Evolutionary conservation across 2,329 filamentous ascomycete species (phyloP).

Genomic region (Aspergillus fumigatus): DNA sequence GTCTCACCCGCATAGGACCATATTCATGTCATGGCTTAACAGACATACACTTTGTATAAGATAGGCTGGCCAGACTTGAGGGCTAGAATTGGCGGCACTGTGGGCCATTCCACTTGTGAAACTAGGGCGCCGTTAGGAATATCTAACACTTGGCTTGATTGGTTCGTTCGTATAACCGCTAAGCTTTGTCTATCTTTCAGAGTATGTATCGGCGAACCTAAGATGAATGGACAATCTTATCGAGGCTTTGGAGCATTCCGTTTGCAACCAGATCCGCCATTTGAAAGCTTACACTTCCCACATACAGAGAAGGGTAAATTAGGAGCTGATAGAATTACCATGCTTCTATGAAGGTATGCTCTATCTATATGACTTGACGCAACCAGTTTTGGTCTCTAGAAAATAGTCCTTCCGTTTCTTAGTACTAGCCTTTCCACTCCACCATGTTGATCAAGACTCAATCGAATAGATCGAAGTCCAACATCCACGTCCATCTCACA

Average conservation of each 20-base stretch:
- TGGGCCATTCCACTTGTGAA: no score
- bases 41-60: no score
- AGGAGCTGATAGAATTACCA: background rate
- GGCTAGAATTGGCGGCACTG: no score
- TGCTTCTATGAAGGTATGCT: background rate
- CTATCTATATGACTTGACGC: background rate
- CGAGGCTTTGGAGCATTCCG: background rate
- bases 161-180: no score
- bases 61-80: no score
- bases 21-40: no score
- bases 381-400: background rate
- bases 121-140: no score
- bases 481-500: background rate
- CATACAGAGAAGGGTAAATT: background rate
- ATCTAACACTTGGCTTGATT: no score
- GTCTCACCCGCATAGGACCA: no score
- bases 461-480: background rate
- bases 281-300: background rate
- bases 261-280: background rate
- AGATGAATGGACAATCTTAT: no score
- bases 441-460: background rate
- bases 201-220: no score
- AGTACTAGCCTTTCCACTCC: background rate
- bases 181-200: no score
- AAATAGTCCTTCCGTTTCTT: background rate